A percentile compares a stretch with the other conserved stretches of the same genome.
Evolutionary conservation across 805 yeast species (phyloP).

Genomic region (Cyberlindnera samutprakarnensis): DNA sequence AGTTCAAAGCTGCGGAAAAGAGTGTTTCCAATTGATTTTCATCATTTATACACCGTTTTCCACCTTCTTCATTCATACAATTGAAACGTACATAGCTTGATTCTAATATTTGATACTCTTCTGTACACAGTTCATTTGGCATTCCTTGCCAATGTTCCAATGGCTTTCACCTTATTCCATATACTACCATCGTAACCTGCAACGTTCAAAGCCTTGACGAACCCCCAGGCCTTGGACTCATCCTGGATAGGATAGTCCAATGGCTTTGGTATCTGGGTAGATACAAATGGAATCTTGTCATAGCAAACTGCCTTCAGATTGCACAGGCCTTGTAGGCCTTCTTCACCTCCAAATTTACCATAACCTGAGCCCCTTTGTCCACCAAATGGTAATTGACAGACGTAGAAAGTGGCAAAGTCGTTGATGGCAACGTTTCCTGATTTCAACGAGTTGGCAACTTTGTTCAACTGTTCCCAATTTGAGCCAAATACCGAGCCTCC

Average conservation of each 20-base stretch:
- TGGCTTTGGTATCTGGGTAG: conserved; percentile 80
- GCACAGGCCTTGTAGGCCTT: conserved; percentile 88
- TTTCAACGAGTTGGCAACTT: conserved; percentile 54
- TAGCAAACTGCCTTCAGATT: conserved; percentile 79
- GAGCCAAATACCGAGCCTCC: conserved; percentile 89
- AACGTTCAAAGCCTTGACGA: conserved; percentile 72
- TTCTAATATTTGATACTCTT: background rate
- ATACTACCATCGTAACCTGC: conserved; percentile 75
- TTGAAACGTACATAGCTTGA: no score
- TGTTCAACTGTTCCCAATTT: conserved; percentile 46
- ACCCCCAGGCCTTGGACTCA: conserved; percentile 79
- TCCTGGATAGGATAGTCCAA: conserved; percentile 87
- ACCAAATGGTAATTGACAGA: conserved; percentile 96
- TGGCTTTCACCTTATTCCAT: conserved; percentile 59
- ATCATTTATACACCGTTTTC: background rate
- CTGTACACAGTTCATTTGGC: conserved; percentile 16
- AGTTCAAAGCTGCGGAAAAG: conserved; percentile 50
- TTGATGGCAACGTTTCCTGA: conserved; percentile 95
- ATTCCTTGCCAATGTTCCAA: conserved; percentile 46
- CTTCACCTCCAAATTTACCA: conserved; percentile 97
- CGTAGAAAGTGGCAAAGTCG: conserved; percentile 94
- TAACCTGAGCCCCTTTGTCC: conserved; percentile 91
- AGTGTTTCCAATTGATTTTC: conserved; percentile 20
- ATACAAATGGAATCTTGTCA: conserved; percentile 72
- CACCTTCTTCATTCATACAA: no score